phyloP scores from a whole-genome alignment of 495 filamentous ascomycete genomes.

The Tuber calosporum region DNA sequence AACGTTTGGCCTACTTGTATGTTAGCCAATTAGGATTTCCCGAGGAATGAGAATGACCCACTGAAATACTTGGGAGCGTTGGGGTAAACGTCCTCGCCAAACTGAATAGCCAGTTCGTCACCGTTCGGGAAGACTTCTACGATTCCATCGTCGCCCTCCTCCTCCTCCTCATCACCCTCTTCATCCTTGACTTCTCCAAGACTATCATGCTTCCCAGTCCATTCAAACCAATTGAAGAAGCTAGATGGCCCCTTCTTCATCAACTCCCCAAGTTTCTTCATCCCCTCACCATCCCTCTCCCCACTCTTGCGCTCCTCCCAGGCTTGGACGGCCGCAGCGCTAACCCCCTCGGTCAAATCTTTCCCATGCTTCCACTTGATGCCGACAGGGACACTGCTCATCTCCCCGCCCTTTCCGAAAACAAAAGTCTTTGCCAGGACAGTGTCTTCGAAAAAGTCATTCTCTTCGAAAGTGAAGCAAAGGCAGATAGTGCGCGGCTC shows the following conservation, averaged over 20 bases:
- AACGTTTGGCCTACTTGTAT: constrained; percentile 53
- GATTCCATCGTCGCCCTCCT: constrained; percentile 46
- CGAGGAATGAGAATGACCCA: constrained; percentile 47
- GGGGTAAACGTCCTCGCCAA: constrained; percentile 82
- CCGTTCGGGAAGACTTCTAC: constrained; percentile 75
- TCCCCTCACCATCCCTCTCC: constrained; percentile 41
- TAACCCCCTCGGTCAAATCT: constrained; percentile 74
- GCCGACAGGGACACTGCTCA: constrained; percentile 75
- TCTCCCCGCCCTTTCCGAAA: constrained; percentile 53
- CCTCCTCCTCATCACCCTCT: constrained; percentile 47
- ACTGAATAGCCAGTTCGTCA: constrained; percentile 66
- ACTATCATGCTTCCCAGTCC: constrained; percentile 55
- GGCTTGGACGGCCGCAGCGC: constrained; percentile 60
- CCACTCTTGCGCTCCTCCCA: constrained; percentile 50
- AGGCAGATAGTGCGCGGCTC: constrained; percentile 61
- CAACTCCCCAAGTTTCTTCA: constrained; percentile 51
- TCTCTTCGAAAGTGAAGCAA: constrained; percentile 56
- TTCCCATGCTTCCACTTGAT: constrained; percentile 81
- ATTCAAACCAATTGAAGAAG: constrained; percentile 88
- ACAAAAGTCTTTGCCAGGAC: constrained; percentile 77
- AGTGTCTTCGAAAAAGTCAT: constrained; percentile 66
- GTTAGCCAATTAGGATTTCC: constrained; percentile 18
- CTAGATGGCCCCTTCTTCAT: constrained; percentile 55
- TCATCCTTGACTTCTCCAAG: constrained; percentile 44
- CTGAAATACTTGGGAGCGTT: constrained; percentile 84